These are phyloP conservation scores for Penicillium sp. DNA, from an alignment of 2,329 filamentous ascomycete species.

Conservation along the genomic window DNA sequence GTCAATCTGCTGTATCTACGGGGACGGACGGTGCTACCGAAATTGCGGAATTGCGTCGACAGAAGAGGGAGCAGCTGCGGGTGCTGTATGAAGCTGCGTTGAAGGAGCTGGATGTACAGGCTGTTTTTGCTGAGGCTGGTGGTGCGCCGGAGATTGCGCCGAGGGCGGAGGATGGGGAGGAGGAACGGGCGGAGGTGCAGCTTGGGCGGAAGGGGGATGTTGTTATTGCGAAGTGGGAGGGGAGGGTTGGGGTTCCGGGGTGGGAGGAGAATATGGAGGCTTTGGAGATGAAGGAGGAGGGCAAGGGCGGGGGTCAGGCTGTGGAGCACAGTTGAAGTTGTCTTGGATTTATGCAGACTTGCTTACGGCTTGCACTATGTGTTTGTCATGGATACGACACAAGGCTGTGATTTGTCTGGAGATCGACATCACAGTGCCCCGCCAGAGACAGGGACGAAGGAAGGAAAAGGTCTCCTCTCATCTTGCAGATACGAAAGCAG, in stretches of 20 bases:
- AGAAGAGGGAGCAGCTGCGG: conserved; percentile 34
- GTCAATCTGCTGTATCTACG: conserved; percentile 7
- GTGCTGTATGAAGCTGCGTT: conserved; percentile 47
- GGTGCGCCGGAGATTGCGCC: conserved; percentile 10
- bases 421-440: not conserved
- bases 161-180: conserved; percentile 1
- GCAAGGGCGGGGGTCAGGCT: not conserved
- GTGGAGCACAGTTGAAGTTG: conserved; percentile 23
- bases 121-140: conserved; percentile 57
- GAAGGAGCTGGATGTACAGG: conserved; percentile 58
- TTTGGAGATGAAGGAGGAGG: conserved; percentile 31
- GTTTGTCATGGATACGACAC: not conserved
- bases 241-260: conserved; percentile 26
- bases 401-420: not conserved
- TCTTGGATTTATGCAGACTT: not conserved
- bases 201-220: conserved; percentile 29
- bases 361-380: not conserved
- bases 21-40: not conserved
- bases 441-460: not conserved
- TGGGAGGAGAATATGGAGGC: conserved; percentile 41
- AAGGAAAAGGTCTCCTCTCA: not conserved
- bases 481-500: not conserved
- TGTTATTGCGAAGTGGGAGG: conserved; percentile 32
- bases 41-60: conserved; percentile 27
- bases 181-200: conserved; percentile 28